Conservation (phyloP, 1,284 basidiomycete species). For the Ustilago shanxiensis region DNA sequence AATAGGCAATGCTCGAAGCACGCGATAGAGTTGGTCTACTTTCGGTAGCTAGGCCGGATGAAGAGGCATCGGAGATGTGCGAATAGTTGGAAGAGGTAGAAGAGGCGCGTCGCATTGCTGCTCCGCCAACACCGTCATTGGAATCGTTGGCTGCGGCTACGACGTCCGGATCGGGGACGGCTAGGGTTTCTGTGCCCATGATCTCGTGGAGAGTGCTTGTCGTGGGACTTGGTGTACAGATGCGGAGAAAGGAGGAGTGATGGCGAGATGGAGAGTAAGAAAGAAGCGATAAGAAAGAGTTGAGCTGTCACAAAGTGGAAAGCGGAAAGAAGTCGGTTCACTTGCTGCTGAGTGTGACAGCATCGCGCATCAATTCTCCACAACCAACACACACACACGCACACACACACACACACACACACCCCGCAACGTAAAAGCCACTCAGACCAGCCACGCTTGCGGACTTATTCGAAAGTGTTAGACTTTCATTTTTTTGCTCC, state of each 20-base stretch:
- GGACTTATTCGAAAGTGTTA: background rate
- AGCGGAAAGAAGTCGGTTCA: background rate
- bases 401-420: too few species aligned
- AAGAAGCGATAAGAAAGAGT: conserved; percentile 9
- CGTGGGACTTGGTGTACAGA: background rate
- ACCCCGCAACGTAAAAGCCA: too few species aligned
- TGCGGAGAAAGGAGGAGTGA: background rate
- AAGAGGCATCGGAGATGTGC: conserved; percentile 12
- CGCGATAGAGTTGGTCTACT: conserved; percentile 32
- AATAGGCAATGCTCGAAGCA: conserved; percentile 38
- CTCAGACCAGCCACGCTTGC: background rate
- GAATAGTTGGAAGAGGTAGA: conserved; percentile 30
- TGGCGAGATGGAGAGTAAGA: background rate
- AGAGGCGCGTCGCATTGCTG: conserved; percentile 31
- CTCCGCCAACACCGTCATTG: background rate
- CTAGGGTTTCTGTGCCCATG: conserved; percentile 17
- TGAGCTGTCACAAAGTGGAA: conserved; percentile 3
- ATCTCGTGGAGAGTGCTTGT: background rate
- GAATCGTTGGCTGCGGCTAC: conserved; percentile 6
- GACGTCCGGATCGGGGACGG: conserved; percentile 16
- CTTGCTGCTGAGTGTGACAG: conserved; percentile 28
- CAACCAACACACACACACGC: too few species aligned
- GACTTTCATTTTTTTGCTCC: background rate
- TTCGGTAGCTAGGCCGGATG: conserved; percentile 5
- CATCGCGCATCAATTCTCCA: conserved; percentile 43